These are phyloP conservation scores for Colletotrichum neosansevieriae DNA, from an alignment of 2,329 filamentous ascomycete species.

Conservation along the genomic window DNA sequence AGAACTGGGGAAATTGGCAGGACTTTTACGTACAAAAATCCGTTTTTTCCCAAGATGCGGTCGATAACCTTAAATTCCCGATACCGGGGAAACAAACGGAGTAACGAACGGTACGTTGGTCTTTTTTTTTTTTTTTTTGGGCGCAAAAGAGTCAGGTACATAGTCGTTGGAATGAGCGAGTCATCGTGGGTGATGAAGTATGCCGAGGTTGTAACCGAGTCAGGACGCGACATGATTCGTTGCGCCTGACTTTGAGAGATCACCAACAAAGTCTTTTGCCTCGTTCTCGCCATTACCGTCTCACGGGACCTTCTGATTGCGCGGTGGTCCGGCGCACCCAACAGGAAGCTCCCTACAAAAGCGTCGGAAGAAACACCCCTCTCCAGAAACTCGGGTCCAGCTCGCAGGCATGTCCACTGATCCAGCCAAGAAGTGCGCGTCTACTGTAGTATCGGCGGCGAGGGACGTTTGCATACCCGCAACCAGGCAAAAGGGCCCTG, in stretches of 20 bases:
- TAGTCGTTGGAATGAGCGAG: neutral
- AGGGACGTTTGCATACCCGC: slow-evolving; percentile 11
- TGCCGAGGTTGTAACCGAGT: slow-evolving; percentile 26
- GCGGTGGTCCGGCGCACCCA: neutral
- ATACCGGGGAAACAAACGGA: neutral
- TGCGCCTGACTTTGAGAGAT: neutral
- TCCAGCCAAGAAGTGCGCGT: slow-evolving; percentile 1
- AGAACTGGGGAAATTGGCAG: slow-evolving; percentile 25
- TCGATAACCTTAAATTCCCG: slow-evolving; percentile 32
- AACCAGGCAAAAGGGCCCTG: neutral
- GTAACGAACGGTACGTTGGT: neutral
- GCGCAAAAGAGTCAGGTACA: no score
- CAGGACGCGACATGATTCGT: slow-evolving; percentile 11
- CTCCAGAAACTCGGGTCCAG: slow-evolving; percentile 28
- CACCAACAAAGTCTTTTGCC: neutral
- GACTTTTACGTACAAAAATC: slow-evolving; percentile 34
- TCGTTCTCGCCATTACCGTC: neutral
- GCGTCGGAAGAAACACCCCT: slow-evolving; percentile 8
- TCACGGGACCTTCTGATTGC: slow-evolving; percentile 30
- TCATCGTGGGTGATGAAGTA: neutral
- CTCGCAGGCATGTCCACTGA: slow-evolving; percentile 17
- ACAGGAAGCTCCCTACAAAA: slow-evolving; percentile 16
- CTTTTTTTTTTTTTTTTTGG: no score
- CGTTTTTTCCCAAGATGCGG: neutral
- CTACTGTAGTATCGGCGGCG: neutral